These are phyloP conservation scores for Aureobasidium sp. DNA, from an alignment of 2,329 filamentous ascomycete genomes.

Conservation along the genomic window DNA sequence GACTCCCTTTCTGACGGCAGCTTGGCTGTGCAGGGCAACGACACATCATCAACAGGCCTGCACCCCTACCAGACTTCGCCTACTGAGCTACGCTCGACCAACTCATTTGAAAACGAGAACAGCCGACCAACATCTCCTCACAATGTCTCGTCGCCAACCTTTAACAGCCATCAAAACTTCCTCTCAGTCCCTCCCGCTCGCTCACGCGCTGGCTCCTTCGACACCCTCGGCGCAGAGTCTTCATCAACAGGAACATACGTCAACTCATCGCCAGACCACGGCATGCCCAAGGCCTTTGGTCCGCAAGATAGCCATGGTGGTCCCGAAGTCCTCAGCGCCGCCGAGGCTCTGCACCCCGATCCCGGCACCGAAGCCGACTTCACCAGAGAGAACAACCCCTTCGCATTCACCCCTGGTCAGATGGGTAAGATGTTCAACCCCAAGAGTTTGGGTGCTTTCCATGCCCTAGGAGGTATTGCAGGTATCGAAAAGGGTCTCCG, in stretches of 20 bases:
- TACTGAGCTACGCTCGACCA: conserved; percentile 47
- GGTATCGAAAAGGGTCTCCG: conserved; percentile 69
- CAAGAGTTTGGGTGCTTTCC: conserved; percentile 68
- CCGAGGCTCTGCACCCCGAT: conserved; percentile 67
- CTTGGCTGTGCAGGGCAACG: conserved; percentile 14
- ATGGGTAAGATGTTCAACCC: conserved; percentile 75
- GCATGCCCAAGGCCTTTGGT: conserved; percentile 24
- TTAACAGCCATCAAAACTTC: conserved; percentile 47
- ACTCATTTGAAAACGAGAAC: conserved; percentile 56
- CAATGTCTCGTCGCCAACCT: conserved; percentile 58
- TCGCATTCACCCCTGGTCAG: conserved; percentile 76
- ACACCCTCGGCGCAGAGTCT: conserved; percentile 53
- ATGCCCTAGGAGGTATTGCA: conserved; percentile 63
- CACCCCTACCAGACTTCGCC: conserved; percentile 26
- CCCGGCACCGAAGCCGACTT: conserved; percentile 71
- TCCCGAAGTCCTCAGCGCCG: conserved; percentile 53
- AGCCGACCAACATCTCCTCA: conserved; percentile 60
- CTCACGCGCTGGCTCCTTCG: conserved; percentile 59
- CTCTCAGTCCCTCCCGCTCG: conserved; percentile 57
- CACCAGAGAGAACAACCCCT: conserved; percentile 67
- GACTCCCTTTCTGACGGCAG: conserved; percentile 9
- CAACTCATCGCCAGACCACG: conserved; percentile 28
- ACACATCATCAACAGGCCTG: conserved; percentile 15
- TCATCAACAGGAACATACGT: conserved; percentile 57
- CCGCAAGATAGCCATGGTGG: conserved; percentile 31